A percentile compares a stretch with the other conserved stretches of the same genome.
These are phyloP conservation scores for Lasiosphaeria hispida DNA, from an alignment of 495 filamentous ascomycete species.

Conservation along the genomic window DNA sequence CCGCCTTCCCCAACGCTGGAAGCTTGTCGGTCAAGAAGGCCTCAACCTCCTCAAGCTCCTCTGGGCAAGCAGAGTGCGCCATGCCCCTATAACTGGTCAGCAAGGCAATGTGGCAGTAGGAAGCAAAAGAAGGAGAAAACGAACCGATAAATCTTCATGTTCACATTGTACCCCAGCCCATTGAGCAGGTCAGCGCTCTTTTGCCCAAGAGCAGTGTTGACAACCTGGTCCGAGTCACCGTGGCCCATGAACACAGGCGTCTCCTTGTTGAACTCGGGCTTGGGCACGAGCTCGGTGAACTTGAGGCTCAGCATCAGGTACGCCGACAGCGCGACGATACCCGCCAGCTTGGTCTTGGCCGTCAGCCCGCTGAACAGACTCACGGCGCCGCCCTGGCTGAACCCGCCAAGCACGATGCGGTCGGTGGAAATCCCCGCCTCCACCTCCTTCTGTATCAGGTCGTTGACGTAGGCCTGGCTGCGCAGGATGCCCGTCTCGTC, in stretches of 20 bases:
- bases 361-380: conserved; percentile 67
- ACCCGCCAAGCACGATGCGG: conserved; percentile 77
- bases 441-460: conserved; percentile 77
- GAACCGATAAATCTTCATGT: conserved; percentile 73
- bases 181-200: conserved; percentile 60
- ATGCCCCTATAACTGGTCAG: conserved; percentile 52
- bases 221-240: conserved; percentile 69
- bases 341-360: conserved; percentile 69
- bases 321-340: conserved; percentile 80
- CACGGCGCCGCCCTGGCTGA: conserved; percentile 57
- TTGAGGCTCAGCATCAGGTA: conserved; percentile 77
- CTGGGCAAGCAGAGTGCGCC: conserved; percentile 69
- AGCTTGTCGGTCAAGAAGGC: conserved; percentile 64
- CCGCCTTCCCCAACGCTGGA: conserved; percentile 45
- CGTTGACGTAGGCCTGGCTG: conserved; percentile 72
- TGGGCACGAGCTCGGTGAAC: conserved; percentile 61
- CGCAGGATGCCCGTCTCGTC: conserved; percentile 79
- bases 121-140: conserved; percentile 28
- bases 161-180: conserved; percentile 65
- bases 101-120: not conserved
- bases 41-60: conserved; percentile 84
- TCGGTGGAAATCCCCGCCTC: conserved; percentile 76
- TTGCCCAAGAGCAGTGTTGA: conserved; percentile 66
- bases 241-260: conserved; percentile 90
- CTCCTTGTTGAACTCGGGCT: conserved; percentile 66